Base-by-base conservation (phyloP, 1,284 basidiomycete species). In the Thecaphora thlaspeos region DNA sequence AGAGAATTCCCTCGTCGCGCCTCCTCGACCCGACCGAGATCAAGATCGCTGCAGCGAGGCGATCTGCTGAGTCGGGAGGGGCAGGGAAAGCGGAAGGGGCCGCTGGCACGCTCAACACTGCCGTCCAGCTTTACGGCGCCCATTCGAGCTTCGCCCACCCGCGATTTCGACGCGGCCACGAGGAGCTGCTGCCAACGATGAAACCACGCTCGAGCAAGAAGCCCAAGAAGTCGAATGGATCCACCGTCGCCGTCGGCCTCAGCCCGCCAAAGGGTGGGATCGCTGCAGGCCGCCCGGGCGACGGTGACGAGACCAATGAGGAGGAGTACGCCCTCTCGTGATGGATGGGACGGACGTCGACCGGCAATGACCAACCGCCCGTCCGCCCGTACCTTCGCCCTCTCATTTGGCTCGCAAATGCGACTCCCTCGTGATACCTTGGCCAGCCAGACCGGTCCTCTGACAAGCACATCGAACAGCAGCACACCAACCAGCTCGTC, bases 171-270 rank as follows among this genome's bases (percentile, higher is more conserved):
- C 51, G 70, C 7, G 75, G 71, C 0, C 52, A 69, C 5, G 75
- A 77, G 50, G 66, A 58, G 42, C 51, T 73, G 47, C 50, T 77
- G 48, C 60, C 72, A 0, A 73, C 68, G 26, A 74, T 77, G 74
- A 76, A 76, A 67, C 75, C 75, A 17, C 55, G 75, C 37, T 67
- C 61, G 18, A 68, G 63, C 55, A 77, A 77, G 66, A 77, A 77
- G 58, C 69, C 75, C 24, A 76, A 77, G 57, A 68, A 65, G 50
- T 45, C 46, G 17, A 43, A 22, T 17, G 58, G 24, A 18, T 38
- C 34, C 34, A 23, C 43, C 9, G 38, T 4, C 17, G 47, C 46
- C 1, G 41, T 42, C 7, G 36, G 36, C 18, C 36, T 17, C 17
- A 37, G 36, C 36, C 36, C 36, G 17, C 36, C 36, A 5, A 37